Evolutionary conservation across 78 protist species (phyloP).

Genomic region (Dictyostelium capitatum): DNA sequence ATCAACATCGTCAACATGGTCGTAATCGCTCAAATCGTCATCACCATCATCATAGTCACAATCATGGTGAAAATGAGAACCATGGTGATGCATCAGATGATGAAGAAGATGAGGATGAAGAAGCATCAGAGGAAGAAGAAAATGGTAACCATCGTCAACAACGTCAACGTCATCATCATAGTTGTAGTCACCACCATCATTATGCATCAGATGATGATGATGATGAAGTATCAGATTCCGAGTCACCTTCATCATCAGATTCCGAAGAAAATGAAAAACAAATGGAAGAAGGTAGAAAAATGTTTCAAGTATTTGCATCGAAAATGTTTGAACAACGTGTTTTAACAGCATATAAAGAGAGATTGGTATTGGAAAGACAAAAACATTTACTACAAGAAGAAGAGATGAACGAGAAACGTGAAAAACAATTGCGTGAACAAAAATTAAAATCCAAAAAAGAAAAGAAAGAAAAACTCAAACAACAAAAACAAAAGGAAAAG

Average conservation of each 20-base stretch:
- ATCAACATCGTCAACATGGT: too few species aligned
- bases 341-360: conserved; percentile 66
- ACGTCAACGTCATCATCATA: conserved; percentile 4
- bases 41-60: too few species aligned
- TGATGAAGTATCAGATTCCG: conserved; percentile 40
- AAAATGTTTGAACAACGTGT: conserved; percentile 87
- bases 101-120: not conserved
- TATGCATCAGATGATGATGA: conserved; percentile 29
- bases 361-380: conserved; percentile 67
- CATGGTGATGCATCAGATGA: not conserved
- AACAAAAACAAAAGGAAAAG: conserved; percentile 14
- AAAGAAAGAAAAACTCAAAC: conserved; percentile 41
- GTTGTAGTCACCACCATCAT: not conserved
- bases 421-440: conserved; percentile 47
- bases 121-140: not conserved
- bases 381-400: conserved; percentile 62
- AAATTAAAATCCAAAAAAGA: conserved; percentile 40
- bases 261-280: conserved; percentile 76
- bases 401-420: conserved; percentile 40
- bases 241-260: conserved; percentile 35
- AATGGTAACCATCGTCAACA: not conserved
- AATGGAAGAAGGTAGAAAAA: conserved; percentile 85
- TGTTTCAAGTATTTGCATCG: conserved; percentile 86
- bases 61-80: not conserved
- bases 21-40: too few species aligned